Evolutionary conservation across 1,284 basidiomycete species (phyloP), one percentile per base, ranked within the genome.

Genomic region (Apiotrichum porosum): DNA sequence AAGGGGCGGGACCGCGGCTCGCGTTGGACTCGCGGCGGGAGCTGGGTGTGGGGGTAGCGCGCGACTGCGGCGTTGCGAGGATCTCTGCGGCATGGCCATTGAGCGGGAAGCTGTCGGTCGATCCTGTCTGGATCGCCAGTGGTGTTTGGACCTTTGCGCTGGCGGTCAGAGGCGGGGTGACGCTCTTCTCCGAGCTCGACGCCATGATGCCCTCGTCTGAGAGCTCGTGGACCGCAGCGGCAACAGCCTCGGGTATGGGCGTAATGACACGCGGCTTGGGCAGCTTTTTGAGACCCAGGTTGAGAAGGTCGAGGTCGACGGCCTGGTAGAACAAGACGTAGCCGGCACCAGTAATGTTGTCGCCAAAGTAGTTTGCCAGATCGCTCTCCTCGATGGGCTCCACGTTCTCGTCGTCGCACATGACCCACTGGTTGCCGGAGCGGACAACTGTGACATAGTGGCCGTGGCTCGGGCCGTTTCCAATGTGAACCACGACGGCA

Each of bases 261-360:
- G 26, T 6, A 12, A 28, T 6, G 26, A 35, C 37, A 26, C 42
- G 50, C 19, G 37, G 44, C 34, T 26, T 23, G 37, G 46, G 56
- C n/a, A 40, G 18, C 51, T 51, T 50, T 39, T 64, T 65, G 34
- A 74, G 53, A 2, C 89, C 89, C 15, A 92, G 78, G 15, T 78
- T 76, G n/a, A 74, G 63, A 30, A 80, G 75, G 64, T 92, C 84
- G 47, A 93, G 78, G 69, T 97, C 89, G 15, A 81, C 83, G 13
- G 92, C 93, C 72, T 97, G 92, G 71, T 98, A 98, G 75, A 95
- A 98, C 31, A 98, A 78, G 22, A 98, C 93, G 71, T 98, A 98
- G 18, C 93, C 95, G 32, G 87, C 85, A 19, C 94, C 94, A 4
- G 84, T 82, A 9, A 78, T 76, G 38, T 86, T 86, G 62, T 97